A percentile compares a stretch with the other conserved stretches of the same genome.
Conservation (phyloP, 305 asterid species). For the Salvia sclarea region DNA sequence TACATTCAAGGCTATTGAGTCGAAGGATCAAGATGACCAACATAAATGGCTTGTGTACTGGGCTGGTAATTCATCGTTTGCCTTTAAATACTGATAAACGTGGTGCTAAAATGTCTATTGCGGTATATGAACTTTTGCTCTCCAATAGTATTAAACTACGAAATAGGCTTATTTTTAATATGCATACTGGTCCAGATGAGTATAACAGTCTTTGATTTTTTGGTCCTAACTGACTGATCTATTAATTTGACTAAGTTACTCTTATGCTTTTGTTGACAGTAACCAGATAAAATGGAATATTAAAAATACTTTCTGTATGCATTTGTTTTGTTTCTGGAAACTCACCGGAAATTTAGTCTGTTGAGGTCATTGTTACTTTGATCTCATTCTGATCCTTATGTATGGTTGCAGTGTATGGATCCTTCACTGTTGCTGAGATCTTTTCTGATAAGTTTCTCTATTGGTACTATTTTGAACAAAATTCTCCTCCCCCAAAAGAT, state of each 20-base stretch:
- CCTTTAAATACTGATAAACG: not conserved
- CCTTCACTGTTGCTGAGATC: slow-evolving; percentile 66
- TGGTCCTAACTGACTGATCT: slow-evolving; percentile 5
- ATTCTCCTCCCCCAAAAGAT: slow-evolving; percentile 3
- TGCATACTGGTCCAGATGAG: slow-evolving; percentile 1
- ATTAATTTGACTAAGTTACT: not conserved
- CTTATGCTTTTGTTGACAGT: slow-evolving; percentile 8
- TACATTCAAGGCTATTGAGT: slow-evolving; percentile 88
- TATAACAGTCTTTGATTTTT: not conserved
- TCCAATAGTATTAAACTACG: not conserved
- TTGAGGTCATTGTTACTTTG: slow-evolving; percentile 3
- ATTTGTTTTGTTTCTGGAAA: slow-evolving; percentile 5
- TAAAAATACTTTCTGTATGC: slow-evolving; percentile 10
- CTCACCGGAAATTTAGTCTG: not conserved
- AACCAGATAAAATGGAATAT: slow-evolving; percentile 12
- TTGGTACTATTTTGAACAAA: slow-evolving; percentile 54
- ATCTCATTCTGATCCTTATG: slow-evolving; percentile 29
- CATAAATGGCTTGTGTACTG: slow-evolving; percentile 86
- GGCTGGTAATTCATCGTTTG: slow-evolving; percentile 64
- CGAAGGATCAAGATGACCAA: slow-evolving; percentile 57
- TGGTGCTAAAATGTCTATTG: not conserved
- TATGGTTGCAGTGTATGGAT: slow-evolving; percentile 82
- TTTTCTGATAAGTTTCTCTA: slow-evolving; percentile 76
- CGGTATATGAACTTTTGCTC: not conserved
- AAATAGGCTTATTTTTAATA: slow-evolving; percentile 4